Conservation (phyloP, 768 basidiomycete species). For the Fomitopsis serialis region DNA sequence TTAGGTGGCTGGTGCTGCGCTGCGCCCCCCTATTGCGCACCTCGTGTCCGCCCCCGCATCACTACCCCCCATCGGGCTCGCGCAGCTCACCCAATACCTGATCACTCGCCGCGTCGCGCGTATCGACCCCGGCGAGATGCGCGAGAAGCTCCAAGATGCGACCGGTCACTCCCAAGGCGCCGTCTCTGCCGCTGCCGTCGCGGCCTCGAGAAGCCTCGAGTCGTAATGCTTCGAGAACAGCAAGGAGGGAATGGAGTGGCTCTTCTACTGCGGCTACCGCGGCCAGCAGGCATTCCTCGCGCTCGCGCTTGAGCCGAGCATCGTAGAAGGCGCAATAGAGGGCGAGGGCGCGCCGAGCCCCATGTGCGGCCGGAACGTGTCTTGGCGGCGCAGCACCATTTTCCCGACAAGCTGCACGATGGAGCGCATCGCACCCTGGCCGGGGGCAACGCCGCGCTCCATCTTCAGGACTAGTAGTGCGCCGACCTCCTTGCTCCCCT, state of each 20-base stretch:
- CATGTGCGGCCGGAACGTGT: no score
- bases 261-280: slow-evolving; percentile 90
- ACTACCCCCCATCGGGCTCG: slow-evolving; percentile 92
- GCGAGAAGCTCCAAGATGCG: slow-evolving; percentile 70
- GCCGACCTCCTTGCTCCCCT: slow-evolving; percentile 49
- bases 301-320: slow-evolving; percentile 80
- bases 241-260: slow-evolving; percentile 82
- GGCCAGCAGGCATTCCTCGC: slow-evolving; percentile 94
- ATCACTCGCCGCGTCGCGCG: slow-evolving; percentile 70
- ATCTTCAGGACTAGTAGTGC: slow-evolving; percentile 53
- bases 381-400: no score
- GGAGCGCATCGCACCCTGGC: no score
- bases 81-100: slow-evolving; percentile 92
- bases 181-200: slow-evolving; percentile 86
- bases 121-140: slow-evolving; percentile 76
- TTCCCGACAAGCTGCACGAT: no score
- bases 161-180: slow-evolving; percentile 98
- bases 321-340: slow-evolving; percentile 83
- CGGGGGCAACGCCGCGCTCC: no score
- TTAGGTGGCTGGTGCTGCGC: slow-evolving; percentile 71
- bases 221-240: slow-evolving; percentile 73
- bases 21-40: slow-evolving; percentile 78
- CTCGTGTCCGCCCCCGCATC: slow-evolving; percentile 92
- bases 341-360: slow-evolving; percentile 91
- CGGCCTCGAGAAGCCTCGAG: slow-evolving; percentile 72